Base-by-base conservation (phyloP, 108 stramenopile genomes). In the Fistulifera pelliculosa region DNA sequence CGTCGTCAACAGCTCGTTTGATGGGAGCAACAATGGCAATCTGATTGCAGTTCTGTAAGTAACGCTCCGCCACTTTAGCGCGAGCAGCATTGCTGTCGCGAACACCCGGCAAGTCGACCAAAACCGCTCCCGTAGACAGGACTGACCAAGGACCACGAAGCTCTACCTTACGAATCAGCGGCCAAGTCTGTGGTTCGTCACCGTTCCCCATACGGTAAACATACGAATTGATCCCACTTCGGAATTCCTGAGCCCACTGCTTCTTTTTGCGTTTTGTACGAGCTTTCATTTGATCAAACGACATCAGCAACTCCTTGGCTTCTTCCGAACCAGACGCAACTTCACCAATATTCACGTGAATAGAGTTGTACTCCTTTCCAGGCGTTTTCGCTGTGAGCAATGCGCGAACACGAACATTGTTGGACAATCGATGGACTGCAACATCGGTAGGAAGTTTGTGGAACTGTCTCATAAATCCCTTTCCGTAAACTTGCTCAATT, bases 401-500 rank as follows among this genome's bases (percentile, higher is more conserved):
- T 23, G 41, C 24, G n/a, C 25, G 48, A 18, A 74, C 61, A 10
- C 68, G 25, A 27, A 41, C 3, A 57, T 74, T 44, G 16, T 43
- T 66, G 7, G 65, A 45, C 15, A 74, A 35, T 16, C 18, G 27
- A 4, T 56, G 8, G 24, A 62, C 59, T 31, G 66, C 69, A 13
- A 5, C 15, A 2, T 53, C 54, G 7, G 65, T 58, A 3, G 21
- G 41, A 28, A 49, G 35, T 2, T 47, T 49, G 15, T 11, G 13
- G 27, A 52, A 66, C 1, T 18, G 42, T 12, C 38, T 39, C 73
- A 74, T 74, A 10, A 50, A 50, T 3, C 56, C 60, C 16, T 52
- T 61, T 0, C 73, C 73, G 49, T 74, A 74, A 22, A 74, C 73
- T 57, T 74, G 73, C 8, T 74, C 73, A 52, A 74, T 74, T 40